Base-by-base conservation (phyloP, 176 grass and related monocot species). In the maize (Zea mays) region DNA sequence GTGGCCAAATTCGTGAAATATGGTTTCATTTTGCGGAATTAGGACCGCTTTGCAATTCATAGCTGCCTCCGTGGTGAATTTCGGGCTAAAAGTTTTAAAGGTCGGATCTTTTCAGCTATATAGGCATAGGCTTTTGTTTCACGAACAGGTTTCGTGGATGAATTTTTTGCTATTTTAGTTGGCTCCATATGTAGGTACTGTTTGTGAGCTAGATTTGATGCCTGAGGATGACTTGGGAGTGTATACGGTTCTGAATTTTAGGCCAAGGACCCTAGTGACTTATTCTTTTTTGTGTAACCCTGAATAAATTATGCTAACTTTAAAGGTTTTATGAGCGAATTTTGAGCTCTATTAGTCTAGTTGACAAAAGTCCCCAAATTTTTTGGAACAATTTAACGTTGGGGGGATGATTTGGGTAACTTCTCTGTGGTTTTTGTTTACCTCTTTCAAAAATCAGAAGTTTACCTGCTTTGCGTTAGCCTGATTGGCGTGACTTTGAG, bases 151-250 rank as follows among this genome's bases (percentile, higher is more conserved):
- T 39, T 74, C 5, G 4, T 47, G n/a, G 4, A n/a, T n/a, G 7
- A 47, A 48, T 71, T 39, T 47, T 11, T 60, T 0, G n/a, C 7
- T 69, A 9, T 61, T 42, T 59, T 80, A 0, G 11, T 2, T 54
- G 70, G 42, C 13, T 72, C 7, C 8, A 1, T 65, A 63, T 48
- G 12, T 49, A 19, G 27, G 50, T 51, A 45, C 15, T 57, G 14
- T 64, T 69, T 51, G 20, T 35, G 70, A 27, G 33, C 41, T 65
- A 19, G 13, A 57, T 82, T 72, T 40, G 73, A 59, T 59, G 15
- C 16, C 7, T 1, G 14, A 41, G 43, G 37, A 52, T 41, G 42
- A 16, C 58, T 48, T 78, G 58, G 57, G 64, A 64, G 33, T 16
- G 67, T 34, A 5, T 7, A 15, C 12, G 27, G 11, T 70, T 45